These are phyloP conservation scores for Ligustrum vulgare DNA, from an alignment of 257 asterid genomes.

Conservation along the genomic window DNA sequence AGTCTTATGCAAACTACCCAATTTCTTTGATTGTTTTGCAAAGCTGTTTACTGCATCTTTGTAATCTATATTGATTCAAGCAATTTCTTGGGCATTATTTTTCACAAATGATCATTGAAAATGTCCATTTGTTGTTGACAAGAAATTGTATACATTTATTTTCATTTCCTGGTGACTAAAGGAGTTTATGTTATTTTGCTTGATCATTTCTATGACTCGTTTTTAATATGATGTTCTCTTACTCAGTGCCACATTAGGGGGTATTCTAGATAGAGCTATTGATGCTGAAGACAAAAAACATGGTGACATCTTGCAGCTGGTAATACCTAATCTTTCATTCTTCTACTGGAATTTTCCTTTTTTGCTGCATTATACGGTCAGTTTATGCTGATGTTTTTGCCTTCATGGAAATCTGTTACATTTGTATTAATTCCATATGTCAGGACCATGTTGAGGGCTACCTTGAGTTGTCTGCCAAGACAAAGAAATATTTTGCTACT, in stretches of 20 bases:
- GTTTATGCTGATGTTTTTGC: background rate
- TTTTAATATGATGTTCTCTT: background rate
- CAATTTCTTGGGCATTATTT: background rate
- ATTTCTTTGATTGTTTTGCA: background rate
- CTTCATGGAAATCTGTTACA: background rate
- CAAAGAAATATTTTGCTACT: conserved; percentile 73
- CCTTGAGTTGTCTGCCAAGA: conserved; percentile 90
- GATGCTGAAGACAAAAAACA: conserved; percentile 87
- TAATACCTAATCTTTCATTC: conserved; percentile 19
- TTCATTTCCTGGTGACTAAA: background rate
- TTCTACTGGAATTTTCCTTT: background rate
- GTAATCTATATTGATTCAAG: background rate
- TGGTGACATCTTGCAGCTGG: conserved; percentile 92
- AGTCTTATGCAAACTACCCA: background rate
- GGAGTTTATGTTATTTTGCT: background rate
- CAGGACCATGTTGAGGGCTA: conserved; percentile 96
- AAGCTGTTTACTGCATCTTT: background rate
- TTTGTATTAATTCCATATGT: background rate
- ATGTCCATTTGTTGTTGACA: background rate
- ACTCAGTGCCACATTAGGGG: conserved; percentile 78
- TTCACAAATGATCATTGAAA: background rate
- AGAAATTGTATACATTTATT: background rate
- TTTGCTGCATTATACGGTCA: background rate
- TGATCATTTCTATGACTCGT: background rate
- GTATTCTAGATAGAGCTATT: conserved; percentile 79